Evolutionary conservation across 2,329 filamentous ascomycete genomes (phyloP).

Genomic region (Neodidymelliopsis sp.): DNA sequence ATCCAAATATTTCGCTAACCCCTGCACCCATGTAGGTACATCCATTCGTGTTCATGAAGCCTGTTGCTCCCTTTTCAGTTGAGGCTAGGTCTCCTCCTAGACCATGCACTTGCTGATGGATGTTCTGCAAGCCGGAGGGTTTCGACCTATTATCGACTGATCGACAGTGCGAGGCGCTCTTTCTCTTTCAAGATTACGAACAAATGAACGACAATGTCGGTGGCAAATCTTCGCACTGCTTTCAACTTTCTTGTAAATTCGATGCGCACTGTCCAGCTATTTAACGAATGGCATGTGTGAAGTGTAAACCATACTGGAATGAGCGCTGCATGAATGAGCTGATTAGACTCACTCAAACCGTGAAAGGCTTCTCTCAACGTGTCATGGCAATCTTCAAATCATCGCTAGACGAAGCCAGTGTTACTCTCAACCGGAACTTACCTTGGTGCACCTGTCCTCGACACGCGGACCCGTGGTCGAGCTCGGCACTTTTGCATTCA

Average conservation of each 20-base stretch:
- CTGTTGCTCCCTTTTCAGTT: neutral
- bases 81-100: neutral
- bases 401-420: neutral
- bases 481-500: constrained; percentile 8
- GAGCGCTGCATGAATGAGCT: neutral
- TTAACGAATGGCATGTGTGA: neutral
- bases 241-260: neutral
- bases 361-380: neutral
- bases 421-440: neutral
- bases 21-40: neutral
- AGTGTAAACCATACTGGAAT: neutral
- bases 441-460: neutral
- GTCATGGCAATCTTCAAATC: neutral
- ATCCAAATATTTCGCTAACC: neutral
- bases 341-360: too few relatives aligned
- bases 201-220: neutral
- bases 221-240: neutral
- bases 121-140: too few relatives aligned
- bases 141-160: neutral
- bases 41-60: neutral
- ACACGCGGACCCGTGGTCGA: neutral
- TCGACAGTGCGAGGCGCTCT: constrained; percentile 5
- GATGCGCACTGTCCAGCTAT: neutral
- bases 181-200: neutral
- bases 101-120: neutral